Conservation (phyloP, 108 stramenopile species). For the Cyclostephanos invisitatus region DNA sequence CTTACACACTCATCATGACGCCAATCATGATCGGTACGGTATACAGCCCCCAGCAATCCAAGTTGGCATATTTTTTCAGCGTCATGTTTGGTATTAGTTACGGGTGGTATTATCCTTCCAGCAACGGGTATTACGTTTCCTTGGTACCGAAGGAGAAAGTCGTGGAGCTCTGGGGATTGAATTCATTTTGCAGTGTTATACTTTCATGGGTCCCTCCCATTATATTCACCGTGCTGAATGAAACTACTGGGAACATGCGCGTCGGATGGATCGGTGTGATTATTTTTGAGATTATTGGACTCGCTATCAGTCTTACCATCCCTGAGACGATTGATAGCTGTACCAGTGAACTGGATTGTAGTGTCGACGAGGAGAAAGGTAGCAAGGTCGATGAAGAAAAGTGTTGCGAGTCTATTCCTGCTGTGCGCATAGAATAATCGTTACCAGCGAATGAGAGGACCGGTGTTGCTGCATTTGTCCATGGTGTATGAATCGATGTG, state of each 20-base stretch:
- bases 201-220: conserved; percentile 45
- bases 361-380: too few relatives aligned
- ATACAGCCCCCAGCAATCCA: conserved; percentile 19
- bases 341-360: background rate
- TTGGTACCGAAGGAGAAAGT: conserved; percentile 33
- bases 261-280: conserved; percentile 3
- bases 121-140: conserved; percentile 22
- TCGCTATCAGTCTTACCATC: conserved; percentile 2
- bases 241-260: conserved; percentile 23
- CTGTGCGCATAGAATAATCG: too few relatives aligned
- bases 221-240: conserved; percentile 35
- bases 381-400: too few relatives aligned
- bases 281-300: conserved; percentile 4
- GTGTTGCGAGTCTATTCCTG: too few relatives aligned
- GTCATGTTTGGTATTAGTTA: conserved; percentile 35
- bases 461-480: too few relatives aligned
- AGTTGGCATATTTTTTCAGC: conserved; percentile 26
- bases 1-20: conserved; percentile 16
- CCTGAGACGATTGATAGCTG: background rate
- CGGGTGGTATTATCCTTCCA: conserved; percentile 49
- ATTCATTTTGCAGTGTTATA: conserved; percentile 37
- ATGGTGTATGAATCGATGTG: too few relatives aligned
- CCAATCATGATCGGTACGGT: conserved; percentile 20
- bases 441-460: too few relatives aligned
- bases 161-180: conserved; percentile 47